phyloP scores from a whole-genome alignment of 108 stramenopile species.

The Pseudonitzschia multistriata region DNA sequence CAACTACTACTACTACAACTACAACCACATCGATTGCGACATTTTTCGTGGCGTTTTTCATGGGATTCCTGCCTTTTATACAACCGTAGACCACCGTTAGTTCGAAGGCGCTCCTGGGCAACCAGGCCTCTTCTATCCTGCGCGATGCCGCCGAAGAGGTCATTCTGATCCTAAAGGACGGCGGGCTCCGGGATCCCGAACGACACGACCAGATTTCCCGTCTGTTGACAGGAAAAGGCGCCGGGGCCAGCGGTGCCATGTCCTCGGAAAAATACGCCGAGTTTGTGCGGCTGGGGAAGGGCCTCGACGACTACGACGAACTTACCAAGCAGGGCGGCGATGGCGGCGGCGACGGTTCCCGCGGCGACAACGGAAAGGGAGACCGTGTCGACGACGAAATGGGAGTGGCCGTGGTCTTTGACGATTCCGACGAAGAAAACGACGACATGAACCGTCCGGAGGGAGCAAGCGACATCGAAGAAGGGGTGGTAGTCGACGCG shows the following conservation, averaged over 20 bases:
- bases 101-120: conserved; percentile 73
- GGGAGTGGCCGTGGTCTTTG: conserved; percentile 97
- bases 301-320: conserved; percentile 82
- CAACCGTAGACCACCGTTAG: conserved; percentile 46
- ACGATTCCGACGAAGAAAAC: conserved; percentile 88
- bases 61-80: no score
- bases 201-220: conserved; percentile 72
- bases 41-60: no score
- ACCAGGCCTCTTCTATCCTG: conserved; percentile 88
- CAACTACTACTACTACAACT: no score
- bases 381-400: conserved; percentile 89
- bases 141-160: conserved; percentile 93
- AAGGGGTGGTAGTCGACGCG: conserved; percentile 73
- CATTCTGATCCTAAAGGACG: conserved; percentile 80
- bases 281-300: conserved; percentile 84
- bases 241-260: conserved; percentile 39
- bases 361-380: conserved; percentile 37
- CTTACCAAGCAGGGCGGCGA: conserved; percentile 27
- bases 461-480: conserved; percentile 76
- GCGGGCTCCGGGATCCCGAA: conserved; percentile 70
- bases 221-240: conserved; percentile 70
- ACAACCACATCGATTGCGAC: no score
- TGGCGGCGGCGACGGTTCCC: background rate
- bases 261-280: conserved; percentile 66
- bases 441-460: conserved; percentile 61